These are phyloP conservation scores for Hanseniaspora meyeri DNA, from an alignment of 805 yeast species.

Conservation along the genomic window DNA sequence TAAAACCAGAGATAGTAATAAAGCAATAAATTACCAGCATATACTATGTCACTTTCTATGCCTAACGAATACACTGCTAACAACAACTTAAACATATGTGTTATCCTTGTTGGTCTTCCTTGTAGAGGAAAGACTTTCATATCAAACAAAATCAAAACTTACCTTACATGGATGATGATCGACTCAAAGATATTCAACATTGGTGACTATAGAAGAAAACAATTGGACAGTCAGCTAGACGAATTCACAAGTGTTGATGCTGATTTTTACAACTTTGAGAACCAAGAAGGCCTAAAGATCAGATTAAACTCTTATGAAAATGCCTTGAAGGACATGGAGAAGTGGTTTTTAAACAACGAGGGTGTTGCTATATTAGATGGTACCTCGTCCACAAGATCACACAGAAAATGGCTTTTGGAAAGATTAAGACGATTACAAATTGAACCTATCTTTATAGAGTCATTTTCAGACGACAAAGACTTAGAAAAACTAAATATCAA, in stretches of 20 bases:
- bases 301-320: slow-evolving; percentile 56
- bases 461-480: slow-evolving; percentile 76
- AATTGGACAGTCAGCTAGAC: slow-evolving; percentile 21
- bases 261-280: slow-evolving; percentile 60
- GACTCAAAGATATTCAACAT: slow-evolving; percentile 80
- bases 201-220: slow-evolving; percentile 65
- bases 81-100: slow-evolving; percentile 62
- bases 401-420: slow-evolving; percentile 53
- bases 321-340: slow-evolving; percentile 70
- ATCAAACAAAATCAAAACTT: slow-evolving; percentile 86
- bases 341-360: slow-evolving; percentile 66
- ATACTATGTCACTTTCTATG: not conserved
- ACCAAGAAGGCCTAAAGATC: slow-evolving; percentile 49
- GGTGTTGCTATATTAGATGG: slow-evolving; percentile 92
- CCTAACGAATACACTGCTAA: slow-evolving; percentile 31
- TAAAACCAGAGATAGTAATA: not conserved
- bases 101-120: slow-evolving; percentile 78
- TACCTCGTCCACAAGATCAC: slow-evolving; percentile 66
- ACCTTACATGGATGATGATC: slow-evolving; percentile 83
- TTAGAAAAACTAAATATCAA: slow-evolving; percentile 65
- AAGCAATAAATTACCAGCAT: not conserved
- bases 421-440: slow-evolving; percentile 53
- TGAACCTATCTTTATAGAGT: slow-evolving; percentile 85
- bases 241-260: slow-evolving; percentile 41
- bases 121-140: slow-evolving; percentile 91